These are phyloP conservation scores for maize (Zea mays) DNA, from an alignment of 176 grass and related monocot genomes.

Conservation along the genomic window DNA sequence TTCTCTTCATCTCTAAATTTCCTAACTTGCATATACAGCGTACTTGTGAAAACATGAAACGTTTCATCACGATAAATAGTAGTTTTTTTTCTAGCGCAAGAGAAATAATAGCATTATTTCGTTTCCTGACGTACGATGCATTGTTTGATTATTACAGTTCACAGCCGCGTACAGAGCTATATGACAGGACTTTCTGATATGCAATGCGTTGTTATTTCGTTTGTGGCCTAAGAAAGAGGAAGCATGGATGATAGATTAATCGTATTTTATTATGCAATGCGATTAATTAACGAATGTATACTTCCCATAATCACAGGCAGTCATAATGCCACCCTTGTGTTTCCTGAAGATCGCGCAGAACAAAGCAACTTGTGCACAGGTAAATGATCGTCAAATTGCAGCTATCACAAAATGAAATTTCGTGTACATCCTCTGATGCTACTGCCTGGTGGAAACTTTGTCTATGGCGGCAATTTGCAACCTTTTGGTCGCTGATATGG, in stretches of 20 bases:
- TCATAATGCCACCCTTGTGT: constrained; percentile 88
- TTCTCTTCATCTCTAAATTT: not conserved
- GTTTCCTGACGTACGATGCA: not conserved
- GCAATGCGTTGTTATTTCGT: not conserved
- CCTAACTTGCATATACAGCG: not conserved
- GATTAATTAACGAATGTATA: not conserved
- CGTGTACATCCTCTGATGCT: not conserved
- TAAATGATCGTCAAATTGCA: constrained; percentile 23
- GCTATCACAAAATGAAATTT: not conserved
- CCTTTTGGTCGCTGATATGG: not conserved
- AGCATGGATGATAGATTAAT: not conserved
- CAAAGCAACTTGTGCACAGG: constrained; percentile 76
- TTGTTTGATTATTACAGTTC: not conserved
- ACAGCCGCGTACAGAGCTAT: not conserved
- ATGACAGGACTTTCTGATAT: not conserved
- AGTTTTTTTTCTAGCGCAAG: not conserved
- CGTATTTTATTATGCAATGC: not conserved
- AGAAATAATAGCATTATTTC: not conserved
- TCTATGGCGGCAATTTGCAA: not conserved
- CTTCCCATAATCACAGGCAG: constrained; percentile 47
- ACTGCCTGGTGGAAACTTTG: not conserved
- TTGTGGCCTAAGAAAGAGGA: not conserved
- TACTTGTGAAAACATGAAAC: not conserved
- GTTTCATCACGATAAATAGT: not conserved
- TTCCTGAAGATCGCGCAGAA: constrained; percentile 76